phyloP scores from a whole-genome alignment of 2,329 filamentous ascomycete genomes.

The Emergomyces africanus region DNA sequence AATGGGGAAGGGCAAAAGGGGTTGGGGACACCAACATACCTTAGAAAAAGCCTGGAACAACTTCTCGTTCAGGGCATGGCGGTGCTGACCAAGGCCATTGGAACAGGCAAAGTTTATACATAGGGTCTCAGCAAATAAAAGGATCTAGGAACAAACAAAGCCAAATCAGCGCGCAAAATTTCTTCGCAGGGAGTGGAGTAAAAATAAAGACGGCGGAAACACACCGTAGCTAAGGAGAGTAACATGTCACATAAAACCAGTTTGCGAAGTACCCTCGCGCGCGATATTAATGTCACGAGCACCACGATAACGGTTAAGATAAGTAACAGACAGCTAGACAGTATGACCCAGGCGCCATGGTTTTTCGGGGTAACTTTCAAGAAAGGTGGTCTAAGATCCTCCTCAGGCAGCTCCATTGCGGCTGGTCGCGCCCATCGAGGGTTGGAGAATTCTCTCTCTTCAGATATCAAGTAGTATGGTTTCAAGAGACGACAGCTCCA shows the following conservation, averaged over 20 bases:
- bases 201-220: background rate
- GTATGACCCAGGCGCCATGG: conserved; percentile 10
- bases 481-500: background rate
- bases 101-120: conserved; percentile 11
- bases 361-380: conserved; percentile 7
- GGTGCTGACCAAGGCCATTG: conserved; percentile 12
- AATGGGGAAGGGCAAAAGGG: background rate
- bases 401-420: background rate
- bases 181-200: background rate
- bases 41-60: conserved; percentile 12
- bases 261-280: conserved; percentile 9
- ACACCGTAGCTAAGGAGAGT: conserved; percentile 11
- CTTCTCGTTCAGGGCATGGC: conserved; percentile 6
- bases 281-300: conserved; percentile 12
- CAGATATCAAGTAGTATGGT: no score
- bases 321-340: conserved; percentile 8
- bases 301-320: conserved; percentile 12
- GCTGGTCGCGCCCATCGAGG: background rate
- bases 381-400: conserved; percentile 8
- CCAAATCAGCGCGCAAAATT: background rate
- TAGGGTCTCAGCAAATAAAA: conserved; percentile 9
- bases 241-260: conserved; percentile 12
- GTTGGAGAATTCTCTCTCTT: background rate
- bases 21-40: conserved; percentile 8
- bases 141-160: background rate